Evolutionary conservation across 2,329 filamentous ascomycete genomes (phyloP).

Genomic region (Diaporthe batatas): DNA sequence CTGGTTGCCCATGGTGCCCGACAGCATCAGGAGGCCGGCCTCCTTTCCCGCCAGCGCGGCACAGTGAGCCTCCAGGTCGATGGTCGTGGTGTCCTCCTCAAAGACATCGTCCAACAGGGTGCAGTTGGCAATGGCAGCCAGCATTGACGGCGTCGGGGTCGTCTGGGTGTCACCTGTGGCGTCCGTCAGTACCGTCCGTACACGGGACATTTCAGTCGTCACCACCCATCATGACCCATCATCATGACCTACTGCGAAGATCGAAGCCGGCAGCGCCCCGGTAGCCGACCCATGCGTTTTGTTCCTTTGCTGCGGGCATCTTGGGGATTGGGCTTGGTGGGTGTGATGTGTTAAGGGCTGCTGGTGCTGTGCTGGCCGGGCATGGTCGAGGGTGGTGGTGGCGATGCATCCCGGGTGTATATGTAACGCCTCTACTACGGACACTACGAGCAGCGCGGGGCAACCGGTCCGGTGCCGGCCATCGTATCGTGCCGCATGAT

Average conservation of each 20-base stretch:
- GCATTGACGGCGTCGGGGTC: conserved; percentile 84
- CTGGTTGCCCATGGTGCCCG: conserved; percentile 96
- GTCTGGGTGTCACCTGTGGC: conserved; percentile 69
- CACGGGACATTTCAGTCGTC: too few relatives aligned
- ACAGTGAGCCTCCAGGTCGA: conserved; percentile 79
- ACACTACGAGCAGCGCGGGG: conserved; percentile 23
- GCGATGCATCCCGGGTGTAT: conserved; percentile 7
- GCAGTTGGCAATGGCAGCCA: conserved; percentile 79
- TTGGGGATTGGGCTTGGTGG: not conserved
- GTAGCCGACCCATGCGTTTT: conserved; percentile 54
- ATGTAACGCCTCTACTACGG: conserved; percentile 9
- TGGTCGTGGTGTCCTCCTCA: conserved; percentile 83
- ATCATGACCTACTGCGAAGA: conserved; percentile 52
- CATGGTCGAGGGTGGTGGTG: too few relatives aligned
- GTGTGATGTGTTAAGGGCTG: conserved; percentile 17
- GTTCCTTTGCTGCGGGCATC: conserved; percentile 39
- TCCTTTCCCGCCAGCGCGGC: conserved; percentile 82
- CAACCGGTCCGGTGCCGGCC: conserved; percentile 35
- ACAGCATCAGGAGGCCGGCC: conserved; percentile 83
- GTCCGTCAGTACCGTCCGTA: conserved; percentile 5
- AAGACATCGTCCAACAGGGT: conserved; percentile 89
- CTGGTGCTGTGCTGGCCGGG: too few relatives aligned
- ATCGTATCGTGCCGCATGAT: conserved; percentile 22
- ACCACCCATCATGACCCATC: conserved; percentile 38
- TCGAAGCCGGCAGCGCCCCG: conserved; percentile 56